Conservation (phyloP, 2,329 filamentous ascomycete genomes). For the Talaromyces sp. region DNA sequence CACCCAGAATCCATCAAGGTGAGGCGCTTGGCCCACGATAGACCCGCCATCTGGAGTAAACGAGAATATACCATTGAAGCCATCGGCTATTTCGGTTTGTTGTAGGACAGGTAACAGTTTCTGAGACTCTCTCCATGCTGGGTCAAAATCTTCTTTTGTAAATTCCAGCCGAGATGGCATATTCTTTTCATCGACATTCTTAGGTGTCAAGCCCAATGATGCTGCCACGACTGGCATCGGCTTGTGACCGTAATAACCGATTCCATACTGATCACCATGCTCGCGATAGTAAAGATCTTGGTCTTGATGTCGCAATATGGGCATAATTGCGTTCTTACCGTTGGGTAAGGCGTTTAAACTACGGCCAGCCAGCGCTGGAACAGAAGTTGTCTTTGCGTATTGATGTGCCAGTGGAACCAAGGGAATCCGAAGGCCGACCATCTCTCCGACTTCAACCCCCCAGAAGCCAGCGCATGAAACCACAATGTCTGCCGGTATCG, state of each 20-base stretch:
- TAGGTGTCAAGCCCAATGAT: constrained; percentile 48
- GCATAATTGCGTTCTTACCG: constrained; percentile 43
- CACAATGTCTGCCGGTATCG: constrained; percentile 53
- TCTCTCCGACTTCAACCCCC: constrained; percentile 59
- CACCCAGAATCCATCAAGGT: constrained; percentile 57
- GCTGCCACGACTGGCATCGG: constrained; percentile 56
- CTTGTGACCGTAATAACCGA: constrained; percentile 59
- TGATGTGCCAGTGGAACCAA: constrained; percentile 58
- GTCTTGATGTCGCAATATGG: constrained; percentile 59
- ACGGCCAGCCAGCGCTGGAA: constrained; percentile 40
- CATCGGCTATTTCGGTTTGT: constrained; percentile 49
- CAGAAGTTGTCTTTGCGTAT: constrained; percentile 55
- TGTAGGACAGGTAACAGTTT: constrained; percentile 49
- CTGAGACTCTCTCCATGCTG: constrained; percentile 53
- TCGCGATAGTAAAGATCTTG: constrained; percentile 60
- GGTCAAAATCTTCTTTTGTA: constrained; percentile 54
- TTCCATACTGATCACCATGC: constrained; percentile 57
- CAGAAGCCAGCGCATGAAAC: constrained; percentile 61
- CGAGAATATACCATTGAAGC: constrained; percentile 62
- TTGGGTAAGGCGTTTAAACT: constrained; percentile 37
- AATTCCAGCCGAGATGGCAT: constrained; percentile 61
- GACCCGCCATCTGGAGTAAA: constrained; percentile 61
- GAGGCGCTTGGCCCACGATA: constrained; percentile 53
- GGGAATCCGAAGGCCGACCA: constrained; percentile 54
- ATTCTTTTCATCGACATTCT: constrained; percentile 51